These are phyloP conservation scores for Corrigiola litoralis DNA, from an alignment of 179 eudicot genomes.

Conservation along the genomic window DNA sequence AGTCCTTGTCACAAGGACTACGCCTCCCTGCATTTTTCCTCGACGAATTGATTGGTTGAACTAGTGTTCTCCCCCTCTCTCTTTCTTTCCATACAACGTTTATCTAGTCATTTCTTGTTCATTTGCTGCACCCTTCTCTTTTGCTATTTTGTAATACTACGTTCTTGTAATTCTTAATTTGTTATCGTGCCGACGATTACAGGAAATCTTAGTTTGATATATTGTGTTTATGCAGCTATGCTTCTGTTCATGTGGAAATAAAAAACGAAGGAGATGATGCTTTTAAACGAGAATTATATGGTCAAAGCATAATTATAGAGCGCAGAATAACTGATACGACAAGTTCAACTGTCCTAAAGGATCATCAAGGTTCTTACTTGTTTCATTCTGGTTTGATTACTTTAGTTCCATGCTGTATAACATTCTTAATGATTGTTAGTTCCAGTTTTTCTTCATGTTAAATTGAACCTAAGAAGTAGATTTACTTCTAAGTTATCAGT, in stretches of 20 bases:
- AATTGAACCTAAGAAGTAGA: too few species aligned
- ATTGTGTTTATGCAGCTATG: conserved; percentile 49
- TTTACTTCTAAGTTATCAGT: too few species aligned
- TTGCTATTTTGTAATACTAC: background rate
- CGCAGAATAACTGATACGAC: conserved; percentile 73
- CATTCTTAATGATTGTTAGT: conserved; percentile 5
- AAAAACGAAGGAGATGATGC: conserved; percentile 94
- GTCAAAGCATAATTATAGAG: conserved; percentile 72
- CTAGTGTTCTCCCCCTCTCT: too few species aligned
- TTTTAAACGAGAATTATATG: conserved; percentile 73
- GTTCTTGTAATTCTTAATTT: background rate
- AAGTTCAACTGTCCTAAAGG: conserved; percentile 53
- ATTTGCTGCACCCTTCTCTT: background rate
- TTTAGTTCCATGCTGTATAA: background rate
- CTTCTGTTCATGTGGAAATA: conserved; percentile 68
- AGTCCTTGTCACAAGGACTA: too few species aligned
- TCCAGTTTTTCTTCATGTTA: too few species aligned
- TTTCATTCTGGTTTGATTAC: background rate
- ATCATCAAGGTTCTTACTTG: conserved; percentile 56
- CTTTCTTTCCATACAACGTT: too few species aligned
- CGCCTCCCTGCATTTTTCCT: too few species aligned
- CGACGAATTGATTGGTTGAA: too few species aligned
- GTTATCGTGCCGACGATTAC: background rate
- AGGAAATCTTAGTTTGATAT: background rate
- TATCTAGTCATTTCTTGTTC: too few species aligned